Conservation (phyloP, 306 rosid genomes). For the Dalbergia cochinchinensis region DNA sequence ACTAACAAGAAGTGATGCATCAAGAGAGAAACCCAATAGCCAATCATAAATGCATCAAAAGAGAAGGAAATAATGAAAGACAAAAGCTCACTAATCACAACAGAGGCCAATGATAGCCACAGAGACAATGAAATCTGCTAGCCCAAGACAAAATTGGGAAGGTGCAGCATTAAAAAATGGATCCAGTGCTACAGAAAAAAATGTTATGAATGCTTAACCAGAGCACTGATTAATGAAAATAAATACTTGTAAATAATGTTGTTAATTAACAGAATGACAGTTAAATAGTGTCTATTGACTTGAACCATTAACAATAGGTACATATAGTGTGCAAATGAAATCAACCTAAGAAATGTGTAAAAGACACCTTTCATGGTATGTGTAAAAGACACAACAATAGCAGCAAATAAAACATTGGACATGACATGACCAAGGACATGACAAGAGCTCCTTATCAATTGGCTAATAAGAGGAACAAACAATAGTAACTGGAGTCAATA, state of each 20-base stretch:
- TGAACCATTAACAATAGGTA: neutral
- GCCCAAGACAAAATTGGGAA: constrained; percentile 78
- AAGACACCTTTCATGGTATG: constrained; percentile 79
- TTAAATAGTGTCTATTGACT: neutral
- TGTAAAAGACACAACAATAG: constrained; percentile 82
- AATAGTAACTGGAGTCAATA: neutral
- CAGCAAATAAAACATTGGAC: constrained; percentile 85
- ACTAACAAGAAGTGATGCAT: too few species aligned
- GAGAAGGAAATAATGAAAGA: neutral
- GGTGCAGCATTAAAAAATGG: constrained; percentile 85
- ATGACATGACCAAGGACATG: constrained; percentile 89
- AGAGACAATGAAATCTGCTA: constrained; percentile 71
- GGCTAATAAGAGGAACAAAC: constrained; percentile 50
- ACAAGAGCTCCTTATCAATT: constrained; percentile 68
- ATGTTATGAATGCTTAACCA: neutral
- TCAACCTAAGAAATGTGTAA: constrained; percentile 14
- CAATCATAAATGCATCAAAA: too few species aligned
- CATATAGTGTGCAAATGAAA: neutral
- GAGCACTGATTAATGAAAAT: neutral
- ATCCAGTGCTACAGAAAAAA: constrained; percentile 65
- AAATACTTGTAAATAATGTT: too few species aligned
- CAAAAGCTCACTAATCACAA: constrained; percentile 65
- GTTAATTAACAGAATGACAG: too few species aligned
- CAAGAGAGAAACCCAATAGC: too few species aligned
- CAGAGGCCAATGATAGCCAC: constrained; percentile 84